phyloP scores from a whole-genome alignment of 345 rosid species.

The Firmiana major region DNA sequence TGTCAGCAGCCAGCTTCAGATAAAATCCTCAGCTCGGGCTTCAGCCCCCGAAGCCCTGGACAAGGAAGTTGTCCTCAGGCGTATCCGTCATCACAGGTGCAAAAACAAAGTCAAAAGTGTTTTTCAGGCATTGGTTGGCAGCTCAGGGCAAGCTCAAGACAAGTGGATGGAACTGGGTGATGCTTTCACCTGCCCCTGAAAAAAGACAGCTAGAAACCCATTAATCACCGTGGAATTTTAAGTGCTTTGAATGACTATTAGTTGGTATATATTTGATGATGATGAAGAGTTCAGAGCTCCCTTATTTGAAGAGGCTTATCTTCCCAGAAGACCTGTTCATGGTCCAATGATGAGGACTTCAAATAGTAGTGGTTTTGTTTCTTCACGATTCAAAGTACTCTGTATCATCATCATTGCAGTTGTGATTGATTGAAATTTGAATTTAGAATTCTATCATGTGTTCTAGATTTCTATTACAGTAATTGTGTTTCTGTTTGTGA shows the following conservation, averaged over 20 bases:
- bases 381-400: background rate
- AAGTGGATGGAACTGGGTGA: conserved; percentile 35
- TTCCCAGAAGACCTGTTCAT: background rate
- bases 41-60: conserved; percentile 27
- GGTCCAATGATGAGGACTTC: too few species aligned
- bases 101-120: conserved; percentile 30
- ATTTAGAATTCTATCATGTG: background rate
- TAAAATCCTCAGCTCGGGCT: conserved; percentile 26
- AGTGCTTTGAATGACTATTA: background rate
- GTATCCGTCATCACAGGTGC: conserved; percentile 41
- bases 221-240: background rate
- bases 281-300: background rate
- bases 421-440: background rate
- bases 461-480: background rate
- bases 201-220: background rate
- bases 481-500: background rate
- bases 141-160: conserved; percentile 14
- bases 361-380: background rate
- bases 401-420: too few species aligned
- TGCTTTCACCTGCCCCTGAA: conserved; percentile 42
- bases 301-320: background rate
- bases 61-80: conserved; percentile 36
- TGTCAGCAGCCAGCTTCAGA: conserved; percentile 33
- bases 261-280: background rate
- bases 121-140: conserved; percentile 27